Evolutionary conservation across 306 rosid species (phyloP), one percentile per base, ranked within the genome.

Genomic region (Senna siamea): DNA sequence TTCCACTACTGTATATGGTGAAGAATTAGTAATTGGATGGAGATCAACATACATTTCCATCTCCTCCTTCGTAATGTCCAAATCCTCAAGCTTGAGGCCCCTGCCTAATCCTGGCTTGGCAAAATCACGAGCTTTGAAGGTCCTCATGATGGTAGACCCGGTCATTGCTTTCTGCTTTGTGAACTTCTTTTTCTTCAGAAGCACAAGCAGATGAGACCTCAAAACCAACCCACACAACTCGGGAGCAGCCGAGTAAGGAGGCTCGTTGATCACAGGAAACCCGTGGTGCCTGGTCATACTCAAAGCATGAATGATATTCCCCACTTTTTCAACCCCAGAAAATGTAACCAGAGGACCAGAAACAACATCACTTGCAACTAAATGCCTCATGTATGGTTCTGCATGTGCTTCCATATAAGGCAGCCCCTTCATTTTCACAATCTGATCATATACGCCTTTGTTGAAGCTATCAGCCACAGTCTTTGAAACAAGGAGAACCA

Each of bases 381-480:
- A 79, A 12, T 77, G 78, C 77, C 88, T 87, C 97, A 91, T 89
- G 80, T 89, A 91, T 5, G 89, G 92, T 48, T 87, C 87, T 47
- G 94, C 89, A 65, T 91, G 90, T 30, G 92, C 89, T 81, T 91
- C 94, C 90, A 91, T 48, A 41, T 71, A 91, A 34, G 94, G 97
- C 4, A 91, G 69, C 56, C 94, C 94, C 72, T 91, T 91, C 82
- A 89, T 60, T 64, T 78, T 62, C 79, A 91, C 70, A 35, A 91
- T 91, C 82, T 91, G 97, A 78, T 91, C 97, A 70, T 89, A 91
- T 46, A 89, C 94, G 37, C 97, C 94, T 56, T 83, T 78, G 81
- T 91, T 91, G 65, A 91, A 85, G 78, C 82, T 56, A 77, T 91
- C 97, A 20, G 92, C 97, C 70, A 91, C 89, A 3, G 90, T 74